These are phyloP conservation scores for Delitschia confertaspora DNA, from an alignment of 495 filamentous ascomycete genomes.

Conservation along the genomic window DNA sequence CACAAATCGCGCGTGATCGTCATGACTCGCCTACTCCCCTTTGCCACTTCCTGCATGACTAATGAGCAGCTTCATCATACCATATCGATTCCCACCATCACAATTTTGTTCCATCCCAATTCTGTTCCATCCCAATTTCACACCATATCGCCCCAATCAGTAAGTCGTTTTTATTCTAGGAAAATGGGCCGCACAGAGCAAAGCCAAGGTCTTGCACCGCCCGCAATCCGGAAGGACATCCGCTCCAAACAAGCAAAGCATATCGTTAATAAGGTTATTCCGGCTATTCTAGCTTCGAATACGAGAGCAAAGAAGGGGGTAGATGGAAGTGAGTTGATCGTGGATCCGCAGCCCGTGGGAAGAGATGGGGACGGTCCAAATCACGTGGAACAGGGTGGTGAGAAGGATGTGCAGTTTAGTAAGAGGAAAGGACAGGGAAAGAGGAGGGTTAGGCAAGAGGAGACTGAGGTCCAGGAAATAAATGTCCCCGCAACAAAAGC, in stretches of 20 bases:
- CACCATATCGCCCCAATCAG: no score
- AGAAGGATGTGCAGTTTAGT: neutral
- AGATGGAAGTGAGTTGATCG: constrained; percentile 41
- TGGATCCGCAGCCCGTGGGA: constrained; percentile 29
- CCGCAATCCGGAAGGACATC: constrained; percentile 26
- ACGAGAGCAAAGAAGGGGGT: constrained; percentile 43
- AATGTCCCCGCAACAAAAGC: neutral
- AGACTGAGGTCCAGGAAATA: neutral
- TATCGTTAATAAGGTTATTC: constrained; percentile 45
- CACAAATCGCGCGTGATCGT: no score
- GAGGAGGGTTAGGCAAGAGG: constrained; percentile 15
- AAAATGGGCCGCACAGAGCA: constrained; percentile 27
- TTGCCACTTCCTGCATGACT: no score
- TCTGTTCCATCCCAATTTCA: no score
- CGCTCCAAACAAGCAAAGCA: constrained; percentile 44
- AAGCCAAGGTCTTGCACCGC: constrained; percentile 23
- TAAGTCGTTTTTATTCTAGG: no score
- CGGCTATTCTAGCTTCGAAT: constrained; percentile 41
- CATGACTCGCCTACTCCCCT: no score
- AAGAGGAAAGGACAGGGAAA: constrained; percentile 22
- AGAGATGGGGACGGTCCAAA: neutral
- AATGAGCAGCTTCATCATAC: no score
- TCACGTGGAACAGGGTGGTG: neutral
- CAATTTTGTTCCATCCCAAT: no score
- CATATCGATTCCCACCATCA: no score